Evolutionary conservation across 352 stramenopile species (phyloP), one percentile per base, ranked within the genome.

Genomic region (Pythium coloratum): DNA sequence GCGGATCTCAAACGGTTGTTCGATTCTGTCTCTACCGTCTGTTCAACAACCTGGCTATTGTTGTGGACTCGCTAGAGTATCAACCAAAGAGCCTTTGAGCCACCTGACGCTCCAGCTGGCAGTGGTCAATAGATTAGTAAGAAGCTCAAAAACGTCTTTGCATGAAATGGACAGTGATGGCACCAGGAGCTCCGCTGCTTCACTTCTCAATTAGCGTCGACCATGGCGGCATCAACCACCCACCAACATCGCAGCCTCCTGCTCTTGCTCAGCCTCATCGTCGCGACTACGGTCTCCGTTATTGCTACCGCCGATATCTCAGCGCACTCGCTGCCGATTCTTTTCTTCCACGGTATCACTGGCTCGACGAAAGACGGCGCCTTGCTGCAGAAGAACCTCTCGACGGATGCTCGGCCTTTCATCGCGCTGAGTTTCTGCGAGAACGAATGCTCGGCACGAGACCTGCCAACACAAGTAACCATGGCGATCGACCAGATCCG

Each of bases 331-430:
- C 65, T 86, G 16, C 80, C 80, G 1, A 70, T 80, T n/a, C 74
- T 84, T 67, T 84, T 84, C 67, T 82, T 86, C 66, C 78, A 86
- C 59, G 78, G 76, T 46, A 49, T 81, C 54, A 79, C 72, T 24
- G 53, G 56, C 40, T 77, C 77, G 28, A 55, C 65, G 26, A 69
- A 57, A 40, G 62, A 72, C n/a, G 76, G 74, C 5, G 30, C 53
- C 16, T 64, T 73, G 64, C 66, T 83, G 18, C 36, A 79, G 46
- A 47, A 71, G 30, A 80, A 76, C 42, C 70, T 84, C 38, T 72
- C 68, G 0, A 69, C 70, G 18, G 49, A 75, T n/a, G 62, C 64
- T 10, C 75, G 69, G 3, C 58, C 72, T 26, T 81, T 82, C 65
- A 60, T 81, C 9, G 61, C 66, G 6, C 77, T 88, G 38, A 71